phyloP scores from a whole-genome alignment of 1,284 basidiomycete species.

The Leccinum fuscescens region DNA sequence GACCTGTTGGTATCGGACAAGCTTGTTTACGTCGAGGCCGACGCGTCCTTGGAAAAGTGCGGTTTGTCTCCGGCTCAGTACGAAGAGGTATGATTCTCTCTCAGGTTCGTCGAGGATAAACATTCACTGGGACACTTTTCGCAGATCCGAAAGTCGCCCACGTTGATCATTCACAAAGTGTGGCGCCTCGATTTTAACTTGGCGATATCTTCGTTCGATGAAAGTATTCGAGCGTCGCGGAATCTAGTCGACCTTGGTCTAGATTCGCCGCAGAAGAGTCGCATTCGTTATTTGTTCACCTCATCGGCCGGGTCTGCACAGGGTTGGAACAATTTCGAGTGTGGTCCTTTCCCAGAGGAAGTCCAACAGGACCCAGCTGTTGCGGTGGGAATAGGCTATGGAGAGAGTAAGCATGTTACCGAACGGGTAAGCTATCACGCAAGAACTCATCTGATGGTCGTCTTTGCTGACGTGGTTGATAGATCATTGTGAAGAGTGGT shows the following conservation, averaged over 20 bases:
- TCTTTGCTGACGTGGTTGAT: too few relatives aligned
- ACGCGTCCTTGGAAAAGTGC: conserved; percentile 9
- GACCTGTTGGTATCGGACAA: conserved; percentile 6
- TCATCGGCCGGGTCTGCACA: too few relatives aligned
- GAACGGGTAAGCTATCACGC: too few relatives aligned
- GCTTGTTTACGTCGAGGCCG: conserved; percentile 1
- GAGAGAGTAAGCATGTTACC: too few relatives aligned
- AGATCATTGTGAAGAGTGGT: too few relatives aligned
- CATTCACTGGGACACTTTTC: not conserved
- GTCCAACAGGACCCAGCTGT: too few relatives aligned
- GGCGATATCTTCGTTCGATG: conserved; percentile 38
- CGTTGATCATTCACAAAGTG: conserved; percentile 24
- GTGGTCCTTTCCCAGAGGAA: too few relatives aligned
- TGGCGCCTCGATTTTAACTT: conserved; percentile 47
- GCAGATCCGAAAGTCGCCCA: not conserved
- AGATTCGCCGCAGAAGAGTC: not conserved
- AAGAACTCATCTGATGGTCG: too few relatives aligned
- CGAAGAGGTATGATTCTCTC: too few relatives aligned
- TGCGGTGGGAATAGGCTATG: too few relatives aligned
- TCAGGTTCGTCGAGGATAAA: not conserved
- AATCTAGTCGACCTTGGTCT: not conserved
- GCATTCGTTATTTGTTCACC: too few relatives aligned
- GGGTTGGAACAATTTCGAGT: too few relatives aligned
- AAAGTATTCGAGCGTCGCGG: conserved; percentile 33
- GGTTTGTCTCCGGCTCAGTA: not conserved